Evolutionary conservation across 257 asterid genomes (phyloP).

Genomic region (Scutellaria baicalensis): DNA sequence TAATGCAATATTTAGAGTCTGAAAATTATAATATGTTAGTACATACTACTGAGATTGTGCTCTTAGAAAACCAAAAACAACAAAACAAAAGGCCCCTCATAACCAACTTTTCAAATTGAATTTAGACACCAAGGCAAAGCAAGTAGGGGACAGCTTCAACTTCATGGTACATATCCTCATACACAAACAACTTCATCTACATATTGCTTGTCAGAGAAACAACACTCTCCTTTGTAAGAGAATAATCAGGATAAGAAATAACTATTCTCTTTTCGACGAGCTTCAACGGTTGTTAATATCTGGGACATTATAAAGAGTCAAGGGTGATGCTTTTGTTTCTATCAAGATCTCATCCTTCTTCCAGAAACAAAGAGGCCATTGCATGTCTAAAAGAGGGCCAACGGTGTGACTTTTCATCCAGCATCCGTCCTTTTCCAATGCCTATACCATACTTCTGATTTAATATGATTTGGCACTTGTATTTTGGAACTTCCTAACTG

Average conservation of each 20-base stretch:
- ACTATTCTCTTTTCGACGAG: neutral
- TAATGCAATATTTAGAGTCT: too few species aligned
- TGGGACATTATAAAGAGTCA: slow-evolving; percentile 10
- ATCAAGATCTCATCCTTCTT: slow-evolving; percentile 20
- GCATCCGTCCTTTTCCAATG: slow-evolving; percentile 21
- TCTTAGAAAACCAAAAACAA: too few species aligned
- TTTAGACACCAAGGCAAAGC: too few species aligned
- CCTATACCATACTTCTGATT: slow-evolving; percentile 32
- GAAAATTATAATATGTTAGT: too few species aligned
- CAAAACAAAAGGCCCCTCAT: too few species aligned
- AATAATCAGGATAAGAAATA: slow-evolving; percentile 19
- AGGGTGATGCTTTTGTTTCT: slow-evolving; percentile 13
- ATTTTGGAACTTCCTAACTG: slow-evolving; percentile 24
- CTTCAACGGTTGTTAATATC: slow-evolving; percentile 3
- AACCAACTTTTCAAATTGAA: too few species aligned
- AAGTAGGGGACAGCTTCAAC: too few species aligned
- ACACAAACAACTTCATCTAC: too few species aligned
- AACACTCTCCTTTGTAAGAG: slow-evolving; percentile 33
- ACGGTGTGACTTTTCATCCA: slow-evolving; percentile 23
- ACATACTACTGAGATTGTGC: too few species aligned
- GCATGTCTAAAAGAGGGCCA: slow-evolving; percentile 31
- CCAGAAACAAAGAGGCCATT: slow-evolving; percentile 37
- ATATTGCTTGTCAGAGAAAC: slow-evolving; percentile 15
- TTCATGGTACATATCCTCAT: too few species aligned
- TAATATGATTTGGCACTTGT: slow-evolving; percentile 24